Evolutionary conservation across 2,329 filamentous ascomycete species (phyloP), one percentile per base, ranked within the genome.

Genomic region (Ceratocystis cacaofunesta): DNA sequence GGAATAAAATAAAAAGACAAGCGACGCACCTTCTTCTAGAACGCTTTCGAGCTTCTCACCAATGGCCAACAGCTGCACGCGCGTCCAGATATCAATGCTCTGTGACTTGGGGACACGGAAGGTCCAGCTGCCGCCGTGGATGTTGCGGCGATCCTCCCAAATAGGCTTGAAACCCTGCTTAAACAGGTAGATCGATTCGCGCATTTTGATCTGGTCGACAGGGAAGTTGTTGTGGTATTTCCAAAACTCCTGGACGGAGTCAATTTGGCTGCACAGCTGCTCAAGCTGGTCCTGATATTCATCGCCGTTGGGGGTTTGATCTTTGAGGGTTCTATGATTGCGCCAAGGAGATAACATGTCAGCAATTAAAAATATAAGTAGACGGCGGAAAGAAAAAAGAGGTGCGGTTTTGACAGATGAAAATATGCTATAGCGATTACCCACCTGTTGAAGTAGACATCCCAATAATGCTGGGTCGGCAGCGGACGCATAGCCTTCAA

Each of bases 111-210:
- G 85, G 57, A 96, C 87, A 62, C 92, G 86, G 76, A 97, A 95
- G 25, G 90, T 95, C 90, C 90, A 96, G 73, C 88, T 88, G 62
- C 92, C 92, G 63, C 92, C 92, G 68, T 85, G 81, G 67, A 87
- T 79, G 76, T 96, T 96, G 71, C 94, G 85, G 50, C 89, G 84
- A 73, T 97, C 92, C 76, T 91, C 88, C 88, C 88, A 91, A 70
- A 90, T 78, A 66, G 88, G 88, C 69, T 82, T 82, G 75, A 90
- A 89, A 44, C 88, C 88, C 68, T 84, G 80, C 75, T 90, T 90
- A 79, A 91, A 91, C 69, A 92, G 80, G 73, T 91, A 89, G 69
- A 91, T 82, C 58, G 85, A 87, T 76, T 91, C 87, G 71, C 87
- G 85, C 78, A 88, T 85, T 75, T 86, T 86, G 75, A 92, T 85